These are phyloP conservation scores for Colletotrichum liriopes DNA, from an alignment of 2,329 filamentous ascomycete species.

Conservation along the genomic window DNA sequence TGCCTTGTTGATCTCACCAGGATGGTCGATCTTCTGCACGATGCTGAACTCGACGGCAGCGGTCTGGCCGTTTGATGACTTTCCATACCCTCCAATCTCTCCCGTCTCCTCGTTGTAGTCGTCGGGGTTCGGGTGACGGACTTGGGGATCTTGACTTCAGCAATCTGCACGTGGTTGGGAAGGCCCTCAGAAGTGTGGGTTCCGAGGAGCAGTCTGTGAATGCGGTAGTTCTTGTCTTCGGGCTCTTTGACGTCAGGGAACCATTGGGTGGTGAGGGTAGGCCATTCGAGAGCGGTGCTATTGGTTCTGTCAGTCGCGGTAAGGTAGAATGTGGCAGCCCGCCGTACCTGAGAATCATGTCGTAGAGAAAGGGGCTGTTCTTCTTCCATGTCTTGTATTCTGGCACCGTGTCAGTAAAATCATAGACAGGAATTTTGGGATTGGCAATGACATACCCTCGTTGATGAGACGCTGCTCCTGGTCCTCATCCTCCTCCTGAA, in stretches of 20 bases:
- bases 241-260: slow-evolving; percentile 93
- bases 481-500: slow-evolving; percentile 80
- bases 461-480: slow-evolving; percentile 92
- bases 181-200: slow-evolving; percentile 92
- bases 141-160: slow-evolving; percentile 93
- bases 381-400: slow-evolving; percentile 99
- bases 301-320: slow-evolving; percentile 21
- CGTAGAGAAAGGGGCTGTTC: slow-evolving; percentile 98
- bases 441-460: slow-evolving; percentile 72
- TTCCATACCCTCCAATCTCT: slow-evolving; percentile 94
- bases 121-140: slow-evolving; percentile 79
- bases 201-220: slow-evolving; percentile 91
- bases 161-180: slow-evolving; percentile 94
- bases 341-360: slow-evolving; percentile 89
- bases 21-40: slow-evolving; percentile 96
- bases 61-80: slow-evolving; percentile 71
- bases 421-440: neutral
- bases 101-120: slow-evolving; percentile 94
- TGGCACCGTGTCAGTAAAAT: slow-evolving; percentile 52
- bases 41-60: slow-evolving; percentile 89
- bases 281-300: slow-evolving; percentile 95
- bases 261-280: slow-evolving; percentile 97
- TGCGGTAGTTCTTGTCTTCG: slow-evolving; percentile 87
- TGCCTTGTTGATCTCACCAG: slow-evolving; percentile 98
- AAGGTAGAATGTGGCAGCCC: neutral